Evolutionary conservation across 1,139 yeast genomes (phyloP).

Genomic region (Kodamaea arcana): DNA sequence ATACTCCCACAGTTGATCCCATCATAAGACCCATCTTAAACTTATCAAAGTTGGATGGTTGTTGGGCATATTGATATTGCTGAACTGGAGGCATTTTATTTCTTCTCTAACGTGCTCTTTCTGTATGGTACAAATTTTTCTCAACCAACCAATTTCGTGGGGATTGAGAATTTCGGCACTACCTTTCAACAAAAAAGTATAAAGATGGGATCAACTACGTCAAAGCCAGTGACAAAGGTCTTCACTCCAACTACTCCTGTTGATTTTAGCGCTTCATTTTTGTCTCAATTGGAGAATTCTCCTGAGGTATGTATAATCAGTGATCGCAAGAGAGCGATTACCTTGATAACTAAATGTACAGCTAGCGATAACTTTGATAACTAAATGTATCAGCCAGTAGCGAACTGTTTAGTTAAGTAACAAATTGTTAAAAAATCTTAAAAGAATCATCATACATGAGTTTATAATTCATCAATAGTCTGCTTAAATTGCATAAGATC

Average conservation of each 20-base stretch:
- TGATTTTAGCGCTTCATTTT: constrained; percentile 65
- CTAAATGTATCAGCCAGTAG: too few relatives aligned
- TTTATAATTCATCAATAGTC: too few relatives aligned
- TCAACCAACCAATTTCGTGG: constrained; percentile 7
- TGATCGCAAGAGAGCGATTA: neutral
- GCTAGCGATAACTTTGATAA: too few relatives aligned
- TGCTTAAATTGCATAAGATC: too few relatives aligned
- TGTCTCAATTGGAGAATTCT: constrained; percentile 67
- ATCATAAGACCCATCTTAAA: constrained; percentile 97
- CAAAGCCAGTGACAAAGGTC: constrained; percentile 62
- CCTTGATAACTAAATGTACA: too few relatives aligned
- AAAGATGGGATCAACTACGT: constrained; percentile 53
- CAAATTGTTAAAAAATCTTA: too few relatives aligned
- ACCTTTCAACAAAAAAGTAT: constrained; percentile 4
- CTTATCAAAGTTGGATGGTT: constrained; percentile 88
- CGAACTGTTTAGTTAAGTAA: too few relatives aligned
- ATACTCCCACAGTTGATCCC: constrained; percentile 96
- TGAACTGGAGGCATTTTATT: constrained; percentile 79
- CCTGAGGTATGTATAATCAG: constrained; percentile 49
- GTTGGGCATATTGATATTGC: constrained; percentile 65
- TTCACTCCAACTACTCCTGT: constrained; percentile 71
- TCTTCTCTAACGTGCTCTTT: neutral
- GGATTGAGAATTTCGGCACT: constrained; percentile 4
- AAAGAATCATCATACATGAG: too few relatives aligned
- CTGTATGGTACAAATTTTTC: constrained; percentile 4